phyloP scores from a whole-genome alignment of 306 rosid genomes.

The Glycyrrhiza uralensis region DNA sequence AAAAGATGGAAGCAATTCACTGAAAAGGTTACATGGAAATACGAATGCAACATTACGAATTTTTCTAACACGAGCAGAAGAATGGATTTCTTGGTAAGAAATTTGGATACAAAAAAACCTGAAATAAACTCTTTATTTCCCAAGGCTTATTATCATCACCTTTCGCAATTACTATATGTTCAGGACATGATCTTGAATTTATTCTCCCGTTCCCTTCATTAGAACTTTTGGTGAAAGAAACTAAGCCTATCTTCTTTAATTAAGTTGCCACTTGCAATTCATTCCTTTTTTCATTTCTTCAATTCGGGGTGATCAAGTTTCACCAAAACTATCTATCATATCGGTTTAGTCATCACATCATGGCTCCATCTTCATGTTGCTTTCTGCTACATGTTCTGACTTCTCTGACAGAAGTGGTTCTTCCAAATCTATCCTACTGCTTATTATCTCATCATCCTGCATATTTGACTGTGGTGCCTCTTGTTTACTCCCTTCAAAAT shows the following conservation, averaged over 20 bases:
- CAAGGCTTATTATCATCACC: neutral
- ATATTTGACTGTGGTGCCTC: constrained; percentile 19
- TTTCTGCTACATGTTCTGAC: constrained; percentile 20
- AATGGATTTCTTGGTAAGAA: neutral
- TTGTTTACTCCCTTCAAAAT: constrained; percentile 31
- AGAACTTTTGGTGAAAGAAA: constrained; percentile 6
- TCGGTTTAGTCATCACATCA: neutral
- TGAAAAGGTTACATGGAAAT: neutral
- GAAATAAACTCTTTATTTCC: neutral
- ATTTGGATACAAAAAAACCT: neutral
- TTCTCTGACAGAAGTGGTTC: constrained; percentile 42
- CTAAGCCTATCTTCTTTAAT: constrained; percentile 9
- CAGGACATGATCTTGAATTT: neutral
- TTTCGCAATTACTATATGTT: neutral
- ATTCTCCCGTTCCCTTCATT: neutral
- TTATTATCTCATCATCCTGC: constrained; percentile 1
- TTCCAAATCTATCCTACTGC: constrained; percentile 43
- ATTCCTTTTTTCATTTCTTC: neutral
- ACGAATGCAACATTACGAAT: neutral
- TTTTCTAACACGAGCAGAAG: too few species aligned
- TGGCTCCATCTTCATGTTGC: constrained; percentile 19
- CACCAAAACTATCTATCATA: constrained; percentile 16
- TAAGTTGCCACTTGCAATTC: neutral
- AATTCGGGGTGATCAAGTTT: neutral
- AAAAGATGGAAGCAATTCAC: neutral